phyloP scores from a whole-genome alignment of 345 rosid genomes.

The Lepidium sativum region DNA sequence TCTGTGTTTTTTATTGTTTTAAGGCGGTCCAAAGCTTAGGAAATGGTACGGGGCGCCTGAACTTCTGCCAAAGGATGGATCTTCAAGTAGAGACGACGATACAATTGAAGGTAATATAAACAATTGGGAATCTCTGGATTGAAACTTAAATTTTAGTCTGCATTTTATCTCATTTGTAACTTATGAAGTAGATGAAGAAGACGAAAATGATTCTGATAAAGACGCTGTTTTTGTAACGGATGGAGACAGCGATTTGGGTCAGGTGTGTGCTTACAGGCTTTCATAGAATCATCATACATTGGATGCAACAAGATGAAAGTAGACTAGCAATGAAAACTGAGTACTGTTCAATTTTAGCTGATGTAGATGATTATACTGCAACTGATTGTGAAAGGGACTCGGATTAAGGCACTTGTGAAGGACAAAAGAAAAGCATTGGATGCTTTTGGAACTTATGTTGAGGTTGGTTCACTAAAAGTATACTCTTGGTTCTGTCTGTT shows the following conservation, averaged over 20 bases:
- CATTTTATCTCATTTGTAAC: background rate
- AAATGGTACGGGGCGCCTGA: conserved; percentile 97
- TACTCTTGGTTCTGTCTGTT: background rate
- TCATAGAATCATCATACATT: background rate
- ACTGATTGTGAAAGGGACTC: conserved; percentile 59
- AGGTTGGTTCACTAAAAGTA: conserved; percentile 36
- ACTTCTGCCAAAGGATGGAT: conserved; percentile 51
- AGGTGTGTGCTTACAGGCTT: conserved; percentile 48
- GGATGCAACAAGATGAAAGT: background rate
- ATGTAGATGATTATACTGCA: conserved; percentile 78
- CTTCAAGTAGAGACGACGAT: conserved; percentile 37
- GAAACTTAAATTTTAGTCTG: background rate
- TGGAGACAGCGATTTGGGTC: conserved; percentile 84
- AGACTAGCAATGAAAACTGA: conserved; percentile 15
- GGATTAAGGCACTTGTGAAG: conserved; percentile 70
- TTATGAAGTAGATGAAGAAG: conserved; percentile 34
- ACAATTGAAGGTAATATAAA: conserved; percentile 35
- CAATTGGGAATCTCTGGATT: background rate
- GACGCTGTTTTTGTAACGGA: conserved; percentile 69
- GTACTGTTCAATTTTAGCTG: conserved; percentile 33
- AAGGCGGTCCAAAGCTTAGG: conserved; percentile 96
- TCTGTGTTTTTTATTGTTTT: background rate
- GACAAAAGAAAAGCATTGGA: conserved; percentile 62
- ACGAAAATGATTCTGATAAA: conserved; percentile 29
- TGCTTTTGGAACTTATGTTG: conserved; percentile 83